A percentile compares a stretch with the other conserved stretches of the same genome.
Conservation (phyloP, 2,329 filamentous ascomycete species). For the Penicillium sp. region DNA sequence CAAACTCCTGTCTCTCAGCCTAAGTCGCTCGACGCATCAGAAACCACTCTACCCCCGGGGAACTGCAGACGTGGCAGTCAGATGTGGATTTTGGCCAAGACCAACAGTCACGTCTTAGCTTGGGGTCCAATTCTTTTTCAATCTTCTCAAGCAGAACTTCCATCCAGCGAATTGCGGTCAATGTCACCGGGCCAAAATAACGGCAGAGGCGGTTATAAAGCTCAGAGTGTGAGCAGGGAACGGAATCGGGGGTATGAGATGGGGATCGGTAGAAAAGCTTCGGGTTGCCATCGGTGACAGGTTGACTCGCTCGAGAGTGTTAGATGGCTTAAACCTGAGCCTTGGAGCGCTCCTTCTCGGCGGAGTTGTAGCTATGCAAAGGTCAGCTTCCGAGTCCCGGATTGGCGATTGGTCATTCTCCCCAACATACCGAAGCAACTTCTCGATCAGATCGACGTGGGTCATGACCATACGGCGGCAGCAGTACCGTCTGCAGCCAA, state of each 20-base stretch:
- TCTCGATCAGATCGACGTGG: constrained; percentile 98
- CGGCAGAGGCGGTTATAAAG: neutral
- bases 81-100: neutral
- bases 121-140: neutral
- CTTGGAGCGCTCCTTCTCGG: constrained; percentile 32
- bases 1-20: neutral
- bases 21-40: neutral
- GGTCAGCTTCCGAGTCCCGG: neutral
- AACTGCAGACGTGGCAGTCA: neutral
- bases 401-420: neutral
- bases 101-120: neutral
- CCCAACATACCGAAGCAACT: constrained; percentile 78
- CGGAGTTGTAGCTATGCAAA: constrained; percentile 31
- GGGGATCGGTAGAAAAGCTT: neutral
- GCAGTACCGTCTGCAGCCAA: constrained; percentile 94
- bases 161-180: neutral
- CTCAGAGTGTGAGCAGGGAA: neutral
- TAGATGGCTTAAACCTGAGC: constrained; percentile 23
- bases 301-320: constrained; percentile 4
- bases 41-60: neutral
- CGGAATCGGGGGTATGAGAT: neutral
- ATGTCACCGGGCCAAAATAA: neutral
- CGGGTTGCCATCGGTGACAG: neutral
- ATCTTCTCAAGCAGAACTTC: neutral
- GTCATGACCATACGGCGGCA: constrained; percentile 99